Percentiles rank a stretch among this genome's conserved stretches.
Evolutionary conservation across 2,329 filamentous ascomycete species (phyloP).

Genomic region (Botryosphaeria dothidea): DNA sequence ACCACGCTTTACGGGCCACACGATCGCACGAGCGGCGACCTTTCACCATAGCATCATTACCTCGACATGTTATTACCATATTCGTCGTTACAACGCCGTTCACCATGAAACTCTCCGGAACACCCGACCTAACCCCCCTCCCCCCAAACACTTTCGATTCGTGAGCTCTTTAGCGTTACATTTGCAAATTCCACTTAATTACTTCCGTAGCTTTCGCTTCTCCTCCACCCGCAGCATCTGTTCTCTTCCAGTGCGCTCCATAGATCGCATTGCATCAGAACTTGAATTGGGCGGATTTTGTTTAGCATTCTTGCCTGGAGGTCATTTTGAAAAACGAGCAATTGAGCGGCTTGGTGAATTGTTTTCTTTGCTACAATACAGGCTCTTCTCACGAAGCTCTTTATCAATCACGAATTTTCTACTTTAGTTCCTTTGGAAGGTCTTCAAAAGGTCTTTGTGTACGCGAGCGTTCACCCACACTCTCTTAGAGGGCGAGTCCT

Average conservation of each 20-base stretch:
- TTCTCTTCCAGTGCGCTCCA: conserved; percentile 1
- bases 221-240: not conserved
- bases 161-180: too few species aligned
- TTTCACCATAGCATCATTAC: not conserved
- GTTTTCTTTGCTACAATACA: not conserved
- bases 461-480: too few species aligned
- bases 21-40: not conserved
- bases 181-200: too few species aligned
- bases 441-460: not conserved
- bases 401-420: not conserved
- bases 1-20: not conserved
- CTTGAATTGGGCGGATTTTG: not conserved
- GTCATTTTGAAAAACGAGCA: not conserved
- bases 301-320: conserved; percentile 1
- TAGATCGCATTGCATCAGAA: not conserved
- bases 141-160: too few species aligned
- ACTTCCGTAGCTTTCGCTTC: not conserved
- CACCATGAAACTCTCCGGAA: not conserved
- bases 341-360: not conserved
- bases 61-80: not conserved
- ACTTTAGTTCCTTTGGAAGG: not conserved
- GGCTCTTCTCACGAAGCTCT: not conserved
- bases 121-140: too few species aligned
- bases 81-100: not conserved
- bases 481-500: too few species aligned